Evolutionary conservation across 768 basidiomycete genomes (phyloP), one percentile per base, ranked within the genome.

Genomic region (Amanita jacksonii): DNA sequence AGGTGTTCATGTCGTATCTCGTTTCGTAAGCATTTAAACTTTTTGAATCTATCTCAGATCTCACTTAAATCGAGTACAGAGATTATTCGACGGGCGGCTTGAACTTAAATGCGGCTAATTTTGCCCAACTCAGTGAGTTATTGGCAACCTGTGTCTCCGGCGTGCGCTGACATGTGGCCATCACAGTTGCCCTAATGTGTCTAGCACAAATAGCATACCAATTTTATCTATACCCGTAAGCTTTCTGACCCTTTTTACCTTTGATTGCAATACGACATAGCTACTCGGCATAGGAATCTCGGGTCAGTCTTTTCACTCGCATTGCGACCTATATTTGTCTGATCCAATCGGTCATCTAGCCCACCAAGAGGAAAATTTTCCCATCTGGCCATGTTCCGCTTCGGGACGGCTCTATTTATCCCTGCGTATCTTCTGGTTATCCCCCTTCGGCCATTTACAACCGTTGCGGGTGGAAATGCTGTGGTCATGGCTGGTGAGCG

Each of bases 121-220:
- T 93, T 63, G 89, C 93, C 2, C 81, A 90, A 58, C 74, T 97
- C 13, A 92, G 84, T 89, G 48, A 41, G 76, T 20, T 39, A 32
- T 24, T 32, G 8, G 49, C 31, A 8, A 25, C n/a, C 16, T 4
- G 6, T 19, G 20, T n/a, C n/a, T n/a, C n/a, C n/a, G n/a, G n/a
- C n/a, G n/a, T n/a, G n/a, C n/a, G n/a, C n/a, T n/a, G n/a, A n/a
- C 43, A 32, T 45, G n/a, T 12, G 51, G 8, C 27, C 46, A 39
- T n/a, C 27, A n/a, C 51, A 90, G 87, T 87, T 57, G 88, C 87
- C 5, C 54, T 94, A 45, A 94, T 96, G 92, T 93, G 89, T 61
- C 70, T 91, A n/a, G 86, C 81, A 49, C 91, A 93, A 60, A 85
- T 96, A 41, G 78, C 81, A 28, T 94, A 92, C 57, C 92, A 92